Percentiles rank a stretch among this genome's conserved stretches.
Conservation (phyloP, 148 eudicot species). For the Bassia scoparia region DNA sequence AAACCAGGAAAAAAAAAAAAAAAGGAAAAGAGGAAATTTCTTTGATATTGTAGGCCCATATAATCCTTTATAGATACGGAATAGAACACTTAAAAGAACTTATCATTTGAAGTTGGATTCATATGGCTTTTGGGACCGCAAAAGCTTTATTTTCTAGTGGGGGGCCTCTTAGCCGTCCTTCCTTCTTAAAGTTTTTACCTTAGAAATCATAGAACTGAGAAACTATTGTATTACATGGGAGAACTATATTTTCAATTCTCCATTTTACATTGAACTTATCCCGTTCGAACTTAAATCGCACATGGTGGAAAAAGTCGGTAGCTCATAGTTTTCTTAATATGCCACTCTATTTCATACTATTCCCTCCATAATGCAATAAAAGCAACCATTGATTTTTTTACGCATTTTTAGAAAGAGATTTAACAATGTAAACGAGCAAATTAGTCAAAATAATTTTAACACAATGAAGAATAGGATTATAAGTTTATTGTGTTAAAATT, state of each 20-base stretch:
- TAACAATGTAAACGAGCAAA: too few relatives aligned
- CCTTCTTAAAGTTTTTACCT: constrained; percentile 6
- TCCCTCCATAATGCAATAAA: too few relatives aligned
- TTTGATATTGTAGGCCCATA: constrained; percentile 19
- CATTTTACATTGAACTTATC: constrained; percentile 18
- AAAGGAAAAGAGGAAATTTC: background rate
- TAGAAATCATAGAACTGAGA: background rate
- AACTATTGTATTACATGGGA: constrained; percentile 1
- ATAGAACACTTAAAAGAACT: constrained; percentile 7
- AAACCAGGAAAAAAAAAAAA: background rate
- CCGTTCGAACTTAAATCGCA: constrained; percentile 3
- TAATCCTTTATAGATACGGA: constrained; percentile 15
- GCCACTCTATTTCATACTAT: constrained; percentile 1
- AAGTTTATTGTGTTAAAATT: too few relatives aligned
- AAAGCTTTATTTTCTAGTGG: constrained; percentile 2
- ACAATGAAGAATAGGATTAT: too few relatives aligned
- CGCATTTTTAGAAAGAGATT: too few relatives aligned
- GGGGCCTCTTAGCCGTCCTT: constrained; percentile 20
- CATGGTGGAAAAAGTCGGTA: background rate
- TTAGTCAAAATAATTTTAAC: too few relatives aligned
- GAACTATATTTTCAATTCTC: constrained; percentile 10
- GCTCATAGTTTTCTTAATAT: background rate
- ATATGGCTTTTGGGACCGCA: constrained; percentile 13
- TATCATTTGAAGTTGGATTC: constrained; percentile 14
- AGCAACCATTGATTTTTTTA: too few relatives aligned